Evolutionary conservation across 164 flowering plant species (phyloP).

Genomic region (Piper longum): DNA sequence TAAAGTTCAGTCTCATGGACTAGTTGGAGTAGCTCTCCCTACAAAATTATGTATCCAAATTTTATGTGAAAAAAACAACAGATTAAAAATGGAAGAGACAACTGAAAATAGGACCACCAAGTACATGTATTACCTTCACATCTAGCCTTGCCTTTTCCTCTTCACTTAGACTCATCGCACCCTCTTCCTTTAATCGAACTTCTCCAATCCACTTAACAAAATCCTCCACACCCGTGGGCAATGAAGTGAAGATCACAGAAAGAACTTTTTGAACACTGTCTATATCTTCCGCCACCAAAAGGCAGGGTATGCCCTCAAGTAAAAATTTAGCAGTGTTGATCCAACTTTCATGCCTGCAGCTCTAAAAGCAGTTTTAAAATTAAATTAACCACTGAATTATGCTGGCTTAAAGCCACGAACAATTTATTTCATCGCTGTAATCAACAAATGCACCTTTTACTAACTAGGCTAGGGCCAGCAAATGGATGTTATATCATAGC

Average conservation of each 20-base stretch:
- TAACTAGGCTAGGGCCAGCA: too few species aligned
- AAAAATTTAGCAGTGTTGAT: slow-evolving; percentile 48
- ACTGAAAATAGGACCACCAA: not conserved
- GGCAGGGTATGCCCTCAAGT: slow-evolving; percentile 57
- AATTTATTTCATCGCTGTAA: not conserved
- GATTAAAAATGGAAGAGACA: not conserved
- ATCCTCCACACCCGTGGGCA: slow-evolving; percentile 53
- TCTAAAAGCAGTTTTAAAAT: slow-evolving; percentile 24
- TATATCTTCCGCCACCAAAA: slow-evolving; percentile 43
- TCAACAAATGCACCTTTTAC: too few species aligned
- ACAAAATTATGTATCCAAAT: slow-evolving; percentile 9
- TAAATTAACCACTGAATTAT: not conserved
- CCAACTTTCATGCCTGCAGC: slow-evolving; percentile 94
- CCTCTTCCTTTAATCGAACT: slow-evolving; percentile 67
- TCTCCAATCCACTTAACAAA: slow-evolving; percentile 96
- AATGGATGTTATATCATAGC: too few species aligned
- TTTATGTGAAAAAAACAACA: not conserved
- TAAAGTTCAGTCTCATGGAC: slow-evolving; percentile 60
- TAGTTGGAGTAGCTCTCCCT: slow-evolving; percentile 77
- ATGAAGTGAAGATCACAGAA: slow-evolving; percentile 39
- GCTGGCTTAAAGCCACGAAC: not conserved
- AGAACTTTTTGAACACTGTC: slow-evolving; percentile 42
- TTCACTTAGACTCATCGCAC: slow-evolving; percentile 37
- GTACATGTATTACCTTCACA: slow-evolving; percentile 38
- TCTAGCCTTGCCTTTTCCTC: slow-evolving; percentile 77